Evolutionary conservation across 306 rosid genomes (phyloP), one percentile per base, ranked within the genome.

Genomic region (Vigna angularis): DNA sequence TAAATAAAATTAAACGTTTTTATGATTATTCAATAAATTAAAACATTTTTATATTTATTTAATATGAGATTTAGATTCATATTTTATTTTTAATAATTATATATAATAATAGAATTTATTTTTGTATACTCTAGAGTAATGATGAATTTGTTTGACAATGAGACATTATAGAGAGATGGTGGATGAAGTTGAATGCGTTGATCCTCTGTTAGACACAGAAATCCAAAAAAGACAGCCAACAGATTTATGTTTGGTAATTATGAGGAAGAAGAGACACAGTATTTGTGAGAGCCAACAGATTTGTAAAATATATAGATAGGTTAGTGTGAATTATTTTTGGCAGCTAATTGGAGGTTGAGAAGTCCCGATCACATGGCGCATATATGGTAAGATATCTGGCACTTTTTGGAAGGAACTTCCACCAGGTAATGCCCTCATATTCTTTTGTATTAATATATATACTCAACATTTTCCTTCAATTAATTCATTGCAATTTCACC

Each of bases 141-240:
- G 6, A 26, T 20, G 34, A 42, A 40, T 75, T 64, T 48, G 75
- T 77, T 57, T 30, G 53, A 68, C 38, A 1, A 34, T 32, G 59
- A 40, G 13, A 28, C 3, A 28, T 26, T 26, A 26, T 3, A 0
- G 28, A 26, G 28, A 26, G 8, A 79, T 79, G 7, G 9, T 45
- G 66, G 52, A 51, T 58, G 0, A 51, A 72, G 40, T 47, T 36
- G 36, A 50, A 51, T 74, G 80, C 36, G 78, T 10, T 64, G 66
- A 74, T 34, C 18, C 5, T 26, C 52, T 40, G 40, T 66, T 38
- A 48, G 72, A 66, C 78, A 80, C 71, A 76, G 7, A 74, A 58
- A 73, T 78, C 73, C 66, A 74, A 75, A 72, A 49, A 73, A 81
- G 77, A 72, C 11, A 74, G 80, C 90, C 85, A 82, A 75, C 85